Evolutionary conservation across 106 monocot genomes (phyloP).

Genomic region (Platanthera zijinensis): DNA sequence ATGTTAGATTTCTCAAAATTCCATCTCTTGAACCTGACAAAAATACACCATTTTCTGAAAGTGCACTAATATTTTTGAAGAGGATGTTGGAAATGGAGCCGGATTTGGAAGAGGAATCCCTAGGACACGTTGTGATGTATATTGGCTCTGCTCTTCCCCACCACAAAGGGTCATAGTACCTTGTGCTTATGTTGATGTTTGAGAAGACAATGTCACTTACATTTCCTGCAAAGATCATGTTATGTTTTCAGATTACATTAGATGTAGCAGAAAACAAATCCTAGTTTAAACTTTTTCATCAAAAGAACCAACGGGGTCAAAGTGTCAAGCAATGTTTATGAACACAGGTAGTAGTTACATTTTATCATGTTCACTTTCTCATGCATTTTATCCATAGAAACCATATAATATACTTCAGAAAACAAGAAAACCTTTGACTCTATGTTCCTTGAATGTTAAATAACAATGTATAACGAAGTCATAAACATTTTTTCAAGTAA

Average conservation of each 20-base stretch:
- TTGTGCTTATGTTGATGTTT: slow-evolving; percentile 85
- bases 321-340: too few relatives aligned
- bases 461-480: too few relatives aligned
- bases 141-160: slow-evolving; percentile 99
- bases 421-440: too few relatives aligned
- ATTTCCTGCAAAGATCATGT: slow-evolving; percentile 42
- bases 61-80: slow-evolving; percentile 74
- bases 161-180: slow-evolving; percentile 93
- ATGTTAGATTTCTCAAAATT: slow-evolving; percentile 48
- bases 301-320: too few relatives aligned
- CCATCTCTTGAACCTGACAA: slow-evolving; percentile 66
- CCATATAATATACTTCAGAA: too few relatives aligned
- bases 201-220: slow-evolving; percentile 74
- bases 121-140: slow-evolving; percentile 81
- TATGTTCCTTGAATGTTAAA: too few relatives aligned
- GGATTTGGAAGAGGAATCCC: slow-evolving; percentile 41
- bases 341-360: too few relatives aligned
- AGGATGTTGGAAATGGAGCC: slow-evolving; percentile 66
- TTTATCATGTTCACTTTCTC: too few relatives aligned
- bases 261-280: not conserved
- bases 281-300: not conserved
- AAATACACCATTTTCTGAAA: slow-evolving; percentile 91
- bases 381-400: too few relatives aligned
- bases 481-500: too few relatives aligned
- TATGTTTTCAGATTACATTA: not conserved